Percentiles rank a stretch among this genome's conserved stretches.
Evolutionary conservation across 2,329 filamentous ascomycete genomes (phyloP).

Genomic region (Penicillium glabrum): DNA sequence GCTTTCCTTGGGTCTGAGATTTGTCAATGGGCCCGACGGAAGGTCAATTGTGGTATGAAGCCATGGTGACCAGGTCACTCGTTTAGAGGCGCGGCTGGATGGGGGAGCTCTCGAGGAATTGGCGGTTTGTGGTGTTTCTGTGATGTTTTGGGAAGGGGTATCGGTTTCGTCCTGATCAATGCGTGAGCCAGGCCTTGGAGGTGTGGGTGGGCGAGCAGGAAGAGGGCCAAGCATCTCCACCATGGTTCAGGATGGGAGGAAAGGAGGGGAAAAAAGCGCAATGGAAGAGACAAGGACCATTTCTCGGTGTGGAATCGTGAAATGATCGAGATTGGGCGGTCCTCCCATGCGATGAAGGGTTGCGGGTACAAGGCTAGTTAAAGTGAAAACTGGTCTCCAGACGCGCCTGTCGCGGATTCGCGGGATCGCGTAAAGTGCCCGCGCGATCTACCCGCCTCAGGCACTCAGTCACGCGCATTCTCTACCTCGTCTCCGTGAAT

Average conservation of each 20-base stretch:
- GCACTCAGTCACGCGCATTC: not conserved
- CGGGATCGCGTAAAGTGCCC: conserved; percentile 4
- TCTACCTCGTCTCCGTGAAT: not conserved
- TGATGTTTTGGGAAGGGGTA: conserved; percentile 38
- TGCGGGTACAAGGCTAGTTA: conserved; percentile 1
- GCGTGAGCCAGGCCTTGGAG: conserved; percentile 47
- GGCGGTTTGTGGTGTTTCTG: conserved; percentile 45
- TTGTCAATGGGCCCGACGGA: conserved; percentile 32
- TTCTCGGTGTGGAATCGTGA: conserved; percentile 13
- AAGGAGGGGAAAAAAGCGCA: conserved; percentile 14
- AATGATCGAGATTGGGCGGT: not conserved
- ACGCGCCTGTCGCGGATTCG: conserved; percentile 2
- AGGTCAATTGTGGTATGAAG: conserved; percentile 53
- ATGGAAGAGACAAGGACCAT: conserved; percentile 27
- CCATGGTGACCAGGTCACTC: conserved; percentile 63
- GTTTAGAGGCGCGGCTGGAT: conserved; percentile 49
- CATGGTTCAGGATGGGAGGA: conserved; percentile 34
- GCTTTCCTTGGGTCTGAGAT: conserved; percentile 23
- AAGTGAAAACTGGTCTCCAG: conserved; percentile 2
- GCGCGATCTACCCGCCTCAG: conserved; percentile 1
- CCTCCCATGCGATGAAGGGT: not conserved
- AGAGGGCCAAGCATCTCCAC: conserved; percentile 48
- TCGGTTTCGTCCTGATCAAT: conserved; percentile 39
- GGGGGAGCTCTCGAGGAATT: conserved; percentile 33
- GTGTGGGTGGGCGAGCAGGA: conserved; percentile 56